Conservation (phyloP, 2,329 filamentous ascomycete genomes). For the Xylariaceae sp. region DNA sequence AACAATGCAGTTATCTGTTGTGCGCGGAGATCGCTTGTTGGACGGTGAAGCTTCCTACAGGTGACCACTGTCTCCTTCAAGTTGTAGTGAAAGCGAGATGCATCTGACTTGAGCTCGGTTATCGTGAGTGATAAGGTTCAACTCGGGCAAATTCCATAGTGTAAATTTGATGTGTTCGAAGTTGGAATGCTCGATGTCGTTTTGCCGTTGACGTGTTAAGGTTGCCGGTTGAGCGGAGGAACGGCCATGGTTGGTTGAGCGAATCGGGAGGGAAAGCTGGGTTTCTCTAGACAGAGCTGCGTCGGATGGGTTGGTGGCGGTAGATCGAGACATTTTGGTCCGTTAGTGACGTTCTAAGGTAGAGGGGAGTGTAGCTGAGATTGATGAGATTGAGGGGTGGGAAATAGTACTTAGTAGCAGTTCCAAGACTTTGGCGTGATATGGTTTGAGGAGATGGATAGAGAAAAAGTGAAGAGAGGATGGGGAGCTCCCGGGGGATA, state of each 20-base stretch:
- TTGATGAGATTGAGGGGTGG: neutral
- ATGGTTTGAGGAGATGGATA: neutral
- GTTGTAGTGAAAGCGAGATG: conserved; percentile 14
- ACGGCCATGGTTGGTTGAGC: conserved; percentile 2
- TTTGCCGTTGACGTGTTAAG: conserved; percentile 7
- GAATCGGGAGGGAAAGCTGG: neutral
- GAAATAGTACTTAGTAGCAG: conserved; percentile 7
- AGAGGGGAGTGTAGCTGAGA: conserved; percentile 2
- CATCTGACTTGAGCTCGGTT: conserved; percentile 12
- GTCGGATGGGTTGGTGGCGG: neutral
- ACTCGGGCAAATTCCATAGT: conserved; percentile 9
- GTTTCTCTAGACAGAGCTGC: conserved; percentile 11
- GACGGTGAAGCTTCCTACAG: conserved; percentile 3
- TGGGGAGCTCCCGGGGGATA: too few species aligned
- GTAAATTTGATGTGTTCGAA: conserved; percentile 13
- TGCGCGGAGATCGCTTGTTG: conserved; percentile 7
- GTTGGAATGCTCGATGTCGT: conserved; percentile 11
- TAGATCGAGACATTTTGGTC: conserved; percentile 6
- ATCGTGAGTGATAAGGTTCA: conserved; percentile 1
- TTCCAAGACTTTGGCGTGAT: neutral
- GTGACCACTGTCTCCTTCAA: conserved; percentile 13
- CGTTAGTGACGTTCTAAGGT: conserved; percentile 2
- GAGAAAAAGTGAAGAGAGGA: neutral
- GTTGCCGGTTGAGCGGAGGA: conserved; percentile 9
- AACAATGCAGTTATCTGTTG: conserved; percentile 6